These are phyloP conservation scores for Podila minutissima DNA, from an alignment of 192 early-diverging fungal genomes.

Conservation along the genomic window DNA sequence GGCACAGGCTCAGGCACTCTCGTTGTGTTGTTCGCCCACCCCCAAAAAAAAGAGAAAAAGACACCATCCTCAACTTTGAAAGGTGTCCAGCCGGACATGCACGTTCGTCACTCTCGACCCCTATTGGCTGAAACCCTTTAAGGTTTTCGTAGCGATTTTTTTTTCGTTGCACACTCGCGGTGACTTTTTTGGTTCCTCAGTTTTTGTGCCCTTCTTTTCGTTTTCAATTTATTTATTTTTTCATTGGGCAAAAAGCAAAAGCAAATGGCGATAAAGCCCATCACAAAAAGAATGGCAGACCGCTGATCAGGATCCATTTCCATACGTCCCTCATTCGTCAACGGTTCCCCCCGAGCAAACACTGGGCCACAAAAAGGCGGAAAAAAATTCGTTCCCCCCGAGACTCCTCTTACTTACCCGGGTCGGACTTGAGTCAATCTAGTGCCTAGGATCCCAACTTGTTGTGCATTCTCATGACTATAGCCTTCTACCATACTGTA, in stretches of 20 bases:
- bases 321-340: no score
- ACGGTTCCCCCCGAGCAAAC: no score
- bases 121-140: background rate
- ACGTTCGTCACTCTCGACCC: background rate
- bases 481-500: no score
- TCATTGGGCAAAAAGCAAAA: background rate
- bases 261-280: no score
- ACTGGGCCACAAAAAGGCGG: no score
- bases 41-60: background rate
- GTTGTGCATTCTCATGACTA: no score
- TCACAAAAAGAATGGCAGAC: no score
- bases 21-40: background rate
- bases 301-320: no score
- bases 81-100: slow-evolving; percentile 3
- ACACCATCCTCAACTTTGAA: background rate
- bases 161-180: background rate
- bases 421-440: no score
- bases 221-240: background rate
- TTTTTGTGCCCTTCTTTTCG: background rate
- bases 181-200: background rate
- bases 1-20: background rate
- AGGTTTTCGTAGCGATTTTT: background rate
- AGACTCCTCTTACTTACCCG: no score
- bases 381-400: no score
- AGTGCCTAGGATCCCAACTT: no score